A percentile compares a stretch with the other conserved stretches of the same genome.
phyloP scores from a whole-genome alignment of 805 yeast species.

The Ascoidea tarda region DNA sequence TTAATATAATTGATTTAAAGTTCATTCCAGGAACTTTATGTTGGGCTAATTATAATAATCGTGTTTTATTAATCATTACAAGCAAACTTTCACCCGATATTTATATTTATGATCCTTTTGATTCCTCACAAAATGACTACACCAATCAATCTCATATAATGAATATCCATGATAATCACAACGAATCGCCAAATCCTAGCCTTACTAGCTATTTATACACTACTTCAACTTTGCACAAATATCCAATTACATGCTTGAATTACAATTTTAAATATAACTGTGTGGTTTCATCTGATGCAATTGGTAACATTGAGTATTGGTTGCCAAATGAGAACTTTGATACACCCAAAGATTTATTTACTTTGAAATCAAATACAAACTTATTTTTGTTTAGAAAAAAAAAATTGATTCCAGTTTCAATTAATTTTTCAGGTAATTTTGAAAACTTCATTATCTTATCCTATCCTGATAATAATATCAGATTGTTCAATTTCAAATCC shows the following conservation, averaged over 20 bases:
- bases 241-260: background rate
- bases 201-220: background rate
- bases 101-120: background rate
- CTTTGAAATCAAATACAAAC: slow-evolving; percentile 17
- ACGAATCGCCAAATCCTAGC: background rate
- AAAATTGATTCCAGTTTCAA: slow-evolving; percentile 8
- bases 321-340: slow-evolving; percentile 1
- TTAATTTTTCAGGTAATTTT: slow-evolving; percentile 7
- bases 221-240: background rate
- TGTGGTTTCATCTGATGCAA: background rate
- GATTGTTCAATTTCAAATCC: slow-evolving; percentile 13
- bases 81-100: background rate
- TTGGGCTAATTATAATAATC: background rate
- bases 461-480: slow-evolving; percentile 11
- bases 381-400: slow-evolving; percentile 12
- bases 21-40: slow-evolving; percentile 7
- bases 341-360: slow-evolving; percentile 11
- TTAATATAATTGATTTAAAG: slow-evolving; percentile 8
- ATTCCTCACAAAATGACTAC: background rate
- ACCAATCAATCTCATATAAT: no score
- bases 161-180: no score
- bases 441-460: slow-evolving; percentile 12
- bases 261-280: no score
- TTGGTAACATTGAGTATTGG: slow-evolving; percentile 3
- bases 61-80: background rate